phyloP scores from a whole-genome alignment of 768 basidiomycete species.

The Lanmaoa pseudosensibilis region DNA sequence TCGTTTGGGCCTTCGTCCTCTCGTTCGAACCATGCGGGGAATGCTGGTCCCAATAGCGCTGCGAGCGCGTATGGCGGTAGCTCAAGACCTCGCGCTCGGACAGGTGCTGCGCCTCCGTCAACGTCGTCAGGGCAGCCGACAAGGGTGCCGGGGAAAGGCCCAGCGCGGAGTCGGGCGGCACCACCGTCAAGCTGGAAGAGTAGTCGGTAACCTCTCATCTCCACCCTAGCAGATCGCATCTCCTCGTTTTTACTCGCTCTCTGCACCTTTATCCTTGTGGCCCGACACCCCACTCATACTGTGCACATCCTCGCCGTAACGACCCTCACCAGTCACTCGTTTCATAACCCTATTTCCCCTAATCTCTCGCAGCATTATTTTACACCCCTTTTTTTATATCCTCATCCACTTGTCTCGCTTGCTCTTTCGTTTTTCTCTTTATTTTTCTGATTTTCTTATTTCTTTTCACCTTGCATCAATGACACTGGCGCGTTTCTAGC shows the following conservation, averaged over 20 bases:
- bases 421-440: neutral
- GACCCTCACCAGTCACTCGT: conserved; percentile 8
- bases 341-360: conserved; percentile 9
- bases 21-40: conserved; percentile 6
- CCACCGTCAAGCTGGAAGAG: conserved; percentile 68
- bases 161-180: conserved; percentile 34
- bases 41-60: conserved; percentile 12
- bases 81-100: conserved; percentile 35
- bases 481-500: neutral
- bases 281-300: neutral
- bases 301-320: neutral
- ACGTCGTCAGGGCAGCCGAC: conserved; percentile 14
- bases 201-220: conserved; percentile 11
- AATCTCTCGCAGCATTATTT: conserved; percentile 10
- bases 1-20: conserved; percentile 45
- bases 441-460: neutral
- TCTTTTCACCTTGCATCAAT: neutral
- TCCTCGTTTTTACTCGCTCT: neutral
- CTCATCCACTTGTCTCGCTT: conserved; percentile 2
- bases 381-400: conserved; percentile 12
- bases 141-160: conserved; percentile 17
- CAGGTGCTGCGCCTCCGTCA: conserved; percentile 27
- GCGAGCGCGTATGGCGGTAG: conserved; percentile 22
- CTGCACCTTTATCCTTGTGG: neutral
- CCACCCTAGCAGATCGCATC: too few species aligned